These are phyloP conservation scores for Penicillium sp. DNA, from an alignment of 2,329 filamentous ascomycete species.

Conservation along the genomic window DNA sequence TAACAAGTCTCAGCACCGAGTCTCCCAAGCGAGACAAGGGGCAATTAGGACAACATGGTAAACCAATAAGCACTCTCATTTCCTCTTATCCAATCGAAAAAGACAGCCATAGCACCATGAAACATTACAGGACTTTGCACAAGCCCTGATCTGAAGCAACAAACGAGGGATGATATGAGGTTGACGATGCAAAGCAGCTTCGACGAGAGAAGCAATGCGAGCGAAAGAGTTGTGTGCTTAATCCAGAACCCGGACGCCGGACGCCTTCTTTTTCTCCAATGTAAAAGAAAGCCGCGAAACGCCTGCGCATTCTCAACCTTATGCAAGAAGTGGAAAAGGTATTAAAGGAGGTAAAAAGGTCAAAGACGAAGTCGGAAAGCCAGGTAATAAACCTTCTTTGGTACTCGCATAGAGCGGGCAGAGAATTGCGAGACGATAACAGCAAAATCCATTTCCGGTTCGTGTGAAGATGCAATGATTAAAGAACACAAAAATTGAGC, in stretches of 20 bases:
- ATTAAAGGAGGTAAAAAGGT: conserved; percentile 10
- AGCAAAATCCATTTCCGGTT: conserved; percentile 24
- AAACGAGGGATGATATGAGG: not conserved
- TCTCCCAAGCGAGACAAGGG: not conserved
- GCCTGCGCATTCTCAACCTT: conserved; percentile 10
- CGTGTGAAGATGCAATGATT: conserved; percentile 25
- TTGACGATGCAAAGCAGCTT: not conserved
- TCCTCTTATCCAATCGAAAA: conserved; percentile 4
- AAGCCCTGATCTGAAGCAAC: not conserved
- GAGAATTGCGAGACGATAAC: conserved; percentile 9
- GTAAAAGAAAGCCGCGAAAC: not conserved
- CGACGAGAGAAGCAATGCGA: conserved; percentile 1
- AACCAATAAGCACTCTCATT: conserved; percentile 1
- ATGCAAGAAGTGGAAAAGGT: conserved; percentile 11
- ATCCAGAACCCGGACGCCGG: conserved; percentile 2
- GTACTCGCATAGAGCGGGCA: conserved; percentile 11
- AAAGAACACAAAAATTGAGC: conserved; percentile 21
- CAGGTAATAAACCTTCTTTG: conserved; percentile 10
- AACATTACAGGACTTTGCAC: not conserved
- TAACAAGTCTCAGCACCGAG: conserved; percentile 11
- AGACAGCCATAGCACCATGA: conserved; percentile 1
- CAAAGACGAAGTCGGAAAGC: conserved; percentile 8
- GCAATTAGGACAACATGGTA: not conserved
- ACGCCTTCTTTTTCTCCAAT: conserved; percentile 11
- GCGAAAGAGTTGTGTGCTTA: not conserved